Conservation (phyloP, 305 asterid genomes). For the Caryopteris hybrid region DNA sequence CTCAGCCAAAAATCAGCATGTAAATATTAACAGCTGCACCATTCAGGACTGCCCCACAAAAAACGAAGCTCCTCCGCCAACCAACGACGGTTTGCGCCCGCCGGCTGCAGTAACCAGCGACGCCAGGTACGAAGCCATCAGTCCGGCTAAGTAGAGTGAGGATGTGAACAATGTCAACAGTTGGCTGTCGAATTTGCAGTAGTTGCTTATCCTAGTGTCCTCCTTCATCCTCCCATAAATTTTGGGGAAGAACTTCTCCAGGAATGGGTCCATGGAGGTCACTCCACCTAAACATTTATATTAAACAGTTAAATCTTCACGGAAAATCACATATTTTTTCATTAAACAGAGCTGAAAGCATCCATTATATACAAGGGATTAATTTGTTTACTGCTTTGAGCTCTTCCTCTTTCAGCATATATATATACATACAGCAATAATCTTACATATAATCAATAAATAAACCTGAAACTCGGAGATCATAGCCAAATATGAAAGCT, state of each 20-base stretch:
- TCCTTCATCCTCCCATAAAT: conserved; percentile 44
- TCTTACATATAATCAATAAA: not conserved
- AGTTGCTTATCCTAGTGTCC: conserved; percentile 43
- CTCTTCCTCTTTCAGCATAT: too few species aligned
- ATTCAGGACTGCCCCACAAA: conserved; percentile 54
- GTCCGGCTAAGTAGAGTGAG: conserved; percentile 65
- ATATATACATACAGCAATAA: too few species aligned
- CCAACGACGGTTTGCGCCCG: conserved; percentile 52
- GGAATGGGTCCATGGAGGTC: conserved; percentile 68
- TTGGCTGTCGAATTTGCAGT: conserved; percentile 79
- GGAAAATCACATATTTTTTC: too few species aligned
- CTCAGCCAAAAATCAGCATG: conserved; percentile 56
- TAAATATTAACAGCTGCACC: conserved; percentile 52
- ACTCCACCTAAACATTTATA: conserved; percentile 63
- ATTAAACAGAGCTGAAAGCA: too few species aligned
- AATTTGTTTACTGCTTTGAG: too few species aligned
- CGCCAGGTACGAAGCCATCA: conserved; percentile 59
- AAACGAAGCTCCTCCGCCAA: conserved; percentile 54
- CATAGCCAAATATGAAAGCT: conserved; percentile 50
- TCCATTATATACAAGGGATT: too few species aligned
- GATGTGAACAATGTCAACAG: conserved; percentile 68
- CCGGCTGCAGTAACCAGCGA: conserved; percentile 43
- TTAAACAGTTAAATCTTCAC: too few species aligned
- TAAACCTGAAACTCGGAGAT: conserved; percentile 47
- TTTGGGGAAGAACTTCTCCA: conserved; percentile 53